A percentile compares a stretch with the other conserved stretches of the same genome.
Conservation (phyloP, 441 rosid species). For the Euphorbia schlechtendalii region DNA sequence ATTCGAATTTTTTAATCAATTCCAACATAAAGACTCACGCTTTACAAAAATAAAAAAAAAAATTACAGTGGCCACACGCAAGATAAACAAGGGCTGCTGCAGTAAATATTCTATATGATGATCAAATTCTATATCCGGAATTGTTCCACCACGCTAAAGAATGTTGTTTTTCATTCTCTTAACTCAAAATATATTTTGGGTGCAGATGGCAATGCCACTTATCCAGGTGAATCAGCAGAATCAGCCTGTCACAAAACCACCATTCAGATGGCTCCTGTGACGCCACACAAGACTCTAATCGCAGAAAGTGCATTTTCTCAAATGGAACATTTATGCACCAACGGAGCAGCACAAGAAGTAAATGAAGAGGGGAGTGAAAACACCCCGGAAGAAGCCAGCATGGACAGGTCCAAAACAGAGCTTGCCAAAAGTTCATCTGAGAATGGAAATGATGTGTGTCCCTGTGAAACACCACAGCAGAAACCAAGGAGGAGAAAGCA, state of each 20-base stretch:
- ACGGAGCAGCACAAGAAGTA: conserved; percentile 8
- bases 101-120: no score
- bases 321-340: conserved; percentile 10
- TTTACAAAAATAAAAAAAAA: no score
- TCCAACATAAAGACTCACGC: no score
- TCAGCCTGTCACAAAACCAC: conserved; percentile 17
- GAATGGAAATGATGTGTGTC: conserved; percentile 32
- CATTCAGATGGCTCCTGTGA: conserved; percentile 40
- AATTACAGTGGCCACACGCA: no score
- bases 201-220: conserved; percentile 30
- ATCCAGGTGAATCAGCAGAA: conserved; percentile 21
- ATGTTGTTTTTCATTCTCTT: conserved; percentile 7
- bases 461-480: conserved; percentile 68
- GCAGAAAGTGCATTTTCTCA: conserved; percentile 28
- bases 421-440: conserved; percentile 26
- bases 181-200: conserved; percentile 2
- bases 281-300: conserved; percentile 57
- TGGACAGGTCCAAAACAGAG: conserved; percentile 11
- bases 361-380: conserved; percentile 14
- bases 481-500: conserved; percentile 70
- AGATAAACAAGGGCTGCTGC: no score
- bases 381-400: conserved; percentile 4
- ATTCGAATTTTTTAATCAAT: no score
- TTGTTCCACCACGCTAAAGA: no score
- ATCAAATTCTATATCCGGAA: no score